Percentiles rank a stretch among this genome's conserved stretches.
phyloP scores from a whole-genome alignment of 169 alveolate genomes.

The Plasmodium gonderi region DNA sequence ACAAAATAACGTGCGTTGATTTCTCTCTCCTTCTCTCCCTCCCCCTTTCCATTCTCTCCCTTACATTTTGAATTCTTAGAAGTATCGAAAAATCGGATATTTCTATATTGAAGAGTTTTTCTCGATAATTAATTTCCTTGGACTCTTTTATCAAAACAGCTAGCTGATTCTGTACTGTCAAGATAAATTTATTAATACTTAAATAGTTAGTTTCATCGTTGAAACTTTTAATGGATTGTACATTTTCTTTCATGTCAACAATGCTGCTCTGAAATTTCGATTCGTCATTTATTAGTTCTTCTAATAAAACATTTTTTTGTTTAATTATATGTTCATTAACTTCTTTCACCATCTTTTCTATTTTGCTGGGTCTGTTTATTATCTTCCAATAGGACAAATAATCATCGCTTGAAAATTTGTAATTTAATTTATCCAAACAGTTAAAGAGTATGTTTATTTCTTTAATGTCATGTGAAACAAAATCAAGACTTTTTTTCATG shows the following conservation, averaged over 20 bases:
- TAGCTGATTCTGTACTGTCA: constrained; percentile 69
- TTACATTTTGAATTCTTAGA: constrained; percentile 58
- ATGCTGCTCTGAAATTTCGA: constrained; percentile 67
- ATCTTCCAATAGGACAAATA: constrained; percentile 72
- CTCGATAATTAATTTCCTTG: constrained; percentile 60
- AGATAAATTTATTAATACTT: constrained; percentile 55
- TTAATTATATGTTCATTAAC: constrained; percentile 54
- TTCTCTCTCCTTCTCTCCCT: no score
- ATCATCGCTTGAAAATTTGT: constrained; percentile 73
- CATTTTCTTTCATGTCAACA: constrained; percentile 73
- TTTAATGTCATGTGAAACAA: constrained; percentile 65
- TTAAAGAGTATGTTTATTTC: constrained; percentile 63
- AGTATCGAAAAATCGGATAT: constrained; percentile 72
- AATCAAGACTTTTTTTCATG: constrained; percentile 67
- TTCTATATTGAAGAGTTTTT: constrained; percentile 46
- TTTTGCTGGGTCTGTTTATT: constrained; percentile 68
- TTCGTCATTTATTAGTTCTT: constrained; percentile 73
- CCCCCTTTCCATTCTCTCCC: neutral
- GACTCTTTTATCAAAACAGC: constrained; percentile 66
- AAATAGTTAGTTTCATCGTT: constrained; percentile 59
- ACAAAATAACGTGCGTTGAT: no score
- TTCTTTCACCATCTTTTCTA: constrained; percentile 70
- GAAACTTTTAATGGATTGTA: constrained; percentile 68
- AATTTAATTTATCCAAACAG: constrained; percentile 58
- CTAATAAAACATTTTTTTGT: constrained; percentile 63